Conservation (phyloP, 257 asterid genomes). For the Paulownia fortunei region DNA sequence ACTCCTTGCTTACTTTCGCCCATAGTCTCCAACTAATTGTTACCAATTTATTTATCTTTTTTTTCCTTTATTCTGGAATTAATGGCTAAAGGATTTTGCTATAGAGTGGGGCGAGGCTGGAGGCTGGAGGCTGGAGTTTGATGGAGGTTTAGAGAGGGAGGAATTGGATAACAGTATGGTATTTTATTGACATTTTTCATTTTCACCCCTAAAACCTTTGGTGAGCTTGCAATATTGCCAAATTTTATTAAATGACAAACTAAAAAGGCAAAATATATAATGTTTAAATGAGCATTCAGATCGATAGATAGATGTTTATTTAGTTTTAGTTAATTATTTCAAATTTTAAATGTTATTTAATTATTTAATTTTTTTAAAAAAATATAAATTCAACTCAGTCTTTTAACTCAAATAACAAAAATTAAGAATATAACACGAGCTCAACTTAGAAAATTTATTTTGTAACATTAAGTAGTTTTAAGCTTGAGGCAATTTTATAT, state of each 20-base stretch:
- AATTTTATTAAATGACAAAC: too few species aligned
- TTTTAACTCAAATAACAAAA: too few species aligned
- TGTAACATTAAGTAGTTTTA: too few species aligned
- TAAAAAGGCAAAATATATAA: background rate
- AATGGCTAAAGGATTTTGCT: slow-evolving; percentile 10
- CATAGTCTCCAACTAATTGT: slow-evolving; percentile 28
- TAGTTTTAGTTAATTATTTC: too few species aligned
- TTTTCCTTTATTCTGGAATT: background rate
- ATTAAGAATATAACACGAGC: too few species aligned
- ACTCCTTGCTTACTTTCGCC: slow-evolving; percentile 67
- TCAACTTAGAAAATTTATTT: too few species aligned
- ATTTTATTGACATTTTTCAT: slow-evolving; percentile 20
- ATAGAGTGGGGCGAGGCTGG: background rate
- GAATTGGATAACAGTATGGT: slow-evolving; percentile 43
- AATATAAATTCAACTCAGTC: too few species aligned
- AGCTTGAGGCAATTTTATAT: too few species aligned
- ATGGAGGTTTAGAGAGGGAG: slow-evolving; percentile 27
- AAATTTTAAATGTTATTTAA: too few species aligned
- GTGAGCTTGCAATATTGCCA: background rate
- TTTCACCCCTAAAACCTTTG: slow-evolving; percentile 33
- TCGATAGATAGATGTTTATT: too few species aligned
- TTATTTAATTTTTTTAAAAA: too few species aligned
- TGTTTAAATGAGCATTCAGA: too few species aligned
- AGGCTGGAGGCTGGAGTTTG: background rate
- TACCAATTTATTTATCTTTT: background rate